Base-by-base conservation (phyloP, 768 basidiomycete genomes). In the Psilocybe tampanensis region DNA sequence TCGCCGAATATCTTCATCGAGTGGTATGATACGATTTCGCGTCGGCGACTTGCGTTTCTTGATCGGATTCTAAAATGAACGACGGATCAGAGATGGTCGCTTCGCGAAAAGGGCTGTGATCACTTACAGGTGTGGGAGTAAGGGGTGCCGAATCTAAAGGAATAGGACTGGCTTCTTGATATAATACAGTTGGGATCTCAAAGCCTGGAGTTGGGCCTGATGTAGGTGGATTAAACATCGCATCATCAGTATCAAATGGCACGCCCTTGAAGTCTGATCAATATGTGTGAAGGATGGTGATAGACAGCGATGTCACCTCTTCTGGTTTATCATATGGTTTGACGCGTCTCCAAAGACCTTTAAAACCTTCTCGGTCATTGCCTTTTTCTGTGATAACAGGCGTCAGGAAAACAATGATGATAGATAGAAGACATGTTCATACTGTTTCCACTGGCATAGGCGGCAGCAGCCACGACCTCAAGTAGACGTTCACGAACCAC, bases 311-410 rank as follows among this genome's bases (percentile, higher is more conserved):
- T 43, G 36, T 5, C 36, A 89, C 89, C 73, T 88, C 81, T 2
- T 95, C 92, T 1, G 94, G 91, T 66, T 93, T 92, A 60, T 90
- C 88, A 12, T 76, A 71, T 8, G 89, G 83, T 65, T 92, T 94
- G 33, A 95, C 82, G 65, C 86, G 89, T 59, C 79, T 80, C 94
- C 94, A 97, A 23, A 93, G 75, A 6, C 80, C 77, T 11, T 85
- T 82, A 62, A 94, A 90, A 18, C 86, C 58, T 77, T 86, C 76
- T 22, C 64, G 63, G 23, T 71, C 69, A 51, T 54, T 54, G 36
- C 57, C 64, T 34, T 54, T 64, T 45, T 68, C 69, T 64, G 60
- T 64, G 52, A 64, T 59, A 64, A 29, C 9, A 5, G 29, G 29
- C 9, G n/a, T 52, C 15, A n/a, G 11, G 44, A 34, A 36, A 26